Evolutionary conservation across 768 basidiomycete genomes (phyloP), one percentile per base, ranked within the genome.

Genomic region (Panaeolus papilionaceus): DNA sequence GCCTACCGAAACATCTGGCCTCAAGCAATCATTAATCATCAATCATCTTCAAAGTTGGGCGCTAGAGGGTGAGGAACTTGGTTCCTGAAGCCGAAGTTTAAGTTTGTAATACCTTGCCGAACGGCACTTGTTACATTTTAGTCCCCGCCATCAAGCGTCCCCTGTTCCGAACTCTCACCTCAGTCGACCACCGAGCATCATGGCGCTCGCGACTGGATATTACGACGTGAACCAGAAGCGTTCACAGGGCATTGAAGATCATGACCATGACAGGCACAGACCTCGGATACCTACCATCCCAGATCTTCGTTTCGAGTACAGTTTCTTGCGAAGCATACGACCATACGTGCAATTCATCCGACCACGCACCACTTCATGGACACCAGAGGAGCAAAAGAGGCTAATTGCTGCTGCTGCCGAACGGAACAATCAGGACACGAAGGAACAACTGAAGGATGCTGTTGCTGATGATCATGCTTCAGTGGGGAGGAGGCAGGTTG

Each of bases 291-390:
- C 88, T 28, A 74, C 79, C 49, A 88, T 93, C 64, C 91, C 92
- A 33, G 92, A 94, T 74, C 79, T 93, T 42, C 90, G 92, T 33
- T 92, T 92, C 79, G 92, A 93, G 73, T 84, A 87, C 66, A 88
- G 86, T 63, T 94, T 91, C 75, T 68, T 92, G 66, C 84, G 83
- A 69, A 90, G 88, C 70, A 82, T 92, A 68, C 81, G 79, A 28
- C 80, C 82, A 8, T 88, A 82, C 72, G 78, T 89, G 62, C 81
- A 85, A 63, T 72, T 89, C 61, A 78, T 76, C 44, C 70, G 74
- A n/a, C 64, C 73, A 33, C 64, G 14, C 14, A 42, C 16, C 38
- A 38, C 47, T 20, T 26, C 44, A 67, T 38, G 28, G 10, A 67
- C n/a, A 23, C 39, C 44, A 4, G 40, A n/a, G 14, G 40, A 49